Evolutionary conservation across 1,139 yeast species (phyloP).

Genomic region (Meyerozyma smithsonii): DNA sequence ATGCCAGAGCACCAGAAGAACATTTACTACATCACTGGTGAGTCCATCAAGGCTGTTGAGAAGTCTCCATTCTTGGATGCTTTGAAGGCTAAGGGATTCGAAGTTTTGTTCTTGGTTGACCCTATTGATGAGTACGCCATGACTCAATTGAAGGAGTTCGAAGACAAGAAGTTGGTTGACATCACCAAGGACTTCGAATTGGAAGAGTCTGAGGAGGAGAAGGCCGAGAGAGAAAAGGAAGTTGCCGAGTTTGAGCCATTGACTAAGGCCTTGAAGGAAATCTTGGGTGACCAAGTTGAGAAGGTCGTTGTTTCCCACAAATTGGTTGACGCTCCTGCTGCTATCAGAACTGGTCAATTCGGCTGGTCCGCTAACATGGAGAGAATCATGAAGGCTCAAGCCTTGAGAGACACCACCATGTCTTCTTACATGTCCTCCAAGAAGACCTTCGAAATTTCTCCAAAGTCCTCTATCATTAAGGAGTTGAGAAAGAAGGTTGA

Average conservation of each 20-base stretch:
- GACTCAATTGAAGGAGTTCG: conserved; percentile 99
- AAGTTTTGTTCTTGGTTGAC: conserved; percentile 95
- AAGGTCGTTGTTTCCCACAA: conserved; percentile 98
- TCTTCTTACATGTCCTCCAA: conserved; percentile 99
- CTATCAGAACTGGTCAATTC: conserved; percentile 98
- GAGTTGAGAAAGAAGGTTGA: conserved; percentile 97
- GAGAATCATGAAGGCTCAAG: conserved; percentile 99
- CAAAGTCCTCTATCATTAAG: conserved; percentile 90
- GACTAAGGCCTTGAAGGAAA: conserved; percentile 93
- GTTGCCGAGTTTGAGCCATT: conserved; percentile 87
- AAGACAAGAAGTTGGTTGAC: conserved; percentile 98
- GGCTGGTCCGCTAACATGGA: conserved; percentile 99
- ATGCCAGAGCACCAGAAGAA: conserved; percentile 99
- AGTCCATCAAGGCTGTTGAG: conserved; percentile 95
- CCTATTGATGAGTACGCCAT: conserved; percentile 99
- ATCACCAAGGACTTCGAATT: conserved; percentile 98
- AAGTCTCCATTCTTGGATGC: conserved; percentile 99
- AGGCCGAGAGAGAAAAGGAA: conserved; percentile 89
- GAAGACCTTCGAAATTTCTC: conserved; percentile 98
- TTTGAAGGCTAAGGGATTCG: conserved; percentile 96
- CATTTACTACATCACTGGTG: conserved; percentile 99
- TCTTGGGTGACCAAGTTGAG: conserved; percentile 98
- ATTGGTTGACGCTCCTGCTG: conserved; percentile 98
- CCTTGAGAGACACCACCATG: conserved; percentile 98
- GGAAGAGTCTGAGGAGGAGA: conserved; percentile 99